Percentiles rank a stretch among this genome's conserved stretches.
Conservation (phyloP, 2,329 filamentous ascomycete genomes). For the Fusarium hostae region DNA sequence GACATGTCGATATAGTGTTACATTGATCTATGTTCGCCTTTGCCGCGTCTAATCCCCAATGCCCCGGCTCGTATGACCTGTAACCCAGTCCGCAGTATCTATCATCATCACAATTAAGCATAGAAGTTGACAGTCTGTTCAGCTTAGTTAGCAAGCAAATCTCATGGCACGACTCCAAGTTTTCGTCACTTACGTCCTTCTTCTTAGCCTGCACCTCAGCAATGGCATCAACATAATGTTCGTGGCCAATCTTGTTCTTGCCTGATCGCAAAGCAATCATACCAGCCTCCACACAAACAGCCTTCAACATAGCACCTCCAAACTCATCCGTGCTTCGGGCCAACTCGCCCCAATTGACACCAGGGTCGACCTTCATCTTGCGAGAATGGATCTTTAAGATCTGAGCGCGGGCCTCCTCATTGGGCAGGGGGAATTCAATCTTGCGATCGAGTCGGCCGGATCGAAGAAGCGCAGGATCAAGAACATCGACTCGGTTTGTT, state of each 20-base stretch:
- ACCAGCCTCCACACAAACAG: constrained; percentile 97
- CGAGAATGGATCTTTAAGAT: constrained; percentile 97
- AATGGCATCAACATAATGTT: constrained; percentile 99
- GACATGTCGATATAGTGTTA: constrained; percentile 40
- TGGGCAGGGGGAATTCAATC: constrained; percentile 97
- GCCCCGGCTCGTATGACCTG: constrained; percentile 19
- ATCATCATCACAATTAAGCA: constrained; percentile 51
- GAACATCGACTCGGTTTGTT: constrained; percentile 92
- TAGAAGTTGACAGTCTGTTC: constrained; percentile 68
- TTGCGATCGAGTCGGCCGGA: constrained; percentile 94
- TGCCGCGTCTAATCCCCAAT: constrained; percentile 34
- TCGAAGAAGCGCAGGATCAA: constrained; percentile 90
- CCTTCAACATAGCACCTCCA: constrained; percentile 96
- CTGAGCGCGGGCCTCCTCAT: constrained; percentile 96
- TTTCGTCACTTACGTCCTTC: constrained; percentile 76
- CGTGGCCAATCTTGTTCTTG: constrained; percentile 96
- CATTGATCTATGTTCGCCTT: constrained; percentile 43
- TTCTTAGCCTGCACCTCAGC: constrained; percentile 95
- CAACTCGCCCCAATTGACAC: constrained; percentile 95
- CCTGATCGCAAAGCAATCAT: constrained; percentile 98
- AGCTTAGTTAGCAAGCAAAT: constrained; percentile 24
- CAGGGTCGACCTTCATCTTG: constrained; percentile 96
- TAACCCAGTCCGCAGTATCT: constrained; percentile 25
- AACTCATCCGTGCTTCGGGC: constrained; percentile 98
- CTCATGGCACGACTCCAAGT: background rate